These are phyloP conservation scores for Coemansia aciculifera DNA, from an alignment of 192 early-diverging fungal genomes.

Conservation along the genomic window DNA sequence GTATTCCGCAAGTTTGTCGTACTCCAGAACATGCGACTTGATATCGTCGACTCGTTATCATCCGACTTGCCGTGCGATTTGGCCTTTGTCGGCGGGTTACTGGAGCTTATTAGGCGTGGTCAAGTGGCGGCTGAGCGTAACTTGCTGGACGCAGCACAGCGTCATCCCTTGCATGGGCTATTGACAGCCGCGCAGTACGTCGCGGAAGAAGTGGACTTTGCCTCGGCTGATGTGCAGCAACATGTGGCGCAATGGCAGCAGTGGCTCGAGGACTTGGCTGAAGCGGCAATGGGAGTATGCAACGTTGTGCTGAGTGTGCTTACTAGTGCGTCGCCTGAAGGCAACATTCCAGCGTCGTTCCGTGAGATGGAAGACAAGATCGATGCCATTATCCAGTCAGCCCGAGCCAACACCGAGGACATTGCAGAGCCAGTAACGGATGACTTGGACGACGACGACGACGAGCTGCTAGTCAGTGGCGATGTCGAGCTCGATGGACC, in stretches of 20 bases:
- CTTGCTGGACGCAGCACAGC: conserved; percentile 55
- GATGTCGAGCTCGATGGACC: conserved; percentile 31
- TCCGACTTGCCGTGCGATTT: conserved; percentile 2
- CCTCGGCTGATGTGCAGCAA: conserved; percentile 40
- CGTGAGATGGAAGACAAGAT: conserved; percentile 63
- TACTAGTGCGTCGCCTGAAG: conserved; percentile 83
- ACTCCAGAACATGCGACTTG: conserved; percentile 34
- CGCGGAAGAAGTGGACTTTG: conserved; percentile 63
- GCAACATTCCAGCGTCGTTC: conserved; percentile 81
- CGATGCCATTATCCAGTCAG: conserved; percentile 50
- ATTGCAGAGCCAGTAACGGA: neutral
- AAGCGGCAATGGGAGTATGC: conserved; percentile 58
- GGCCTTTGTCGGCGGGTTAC: conserved; percentile 29
- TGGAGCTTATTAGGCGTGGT: conserved; percentile 19
- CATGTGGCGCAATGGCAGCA: conserved; percentile 56
- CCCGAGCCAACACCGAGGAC: conserved; percentile 5
- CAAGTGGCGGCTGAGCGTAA: conserved; percentile 41
- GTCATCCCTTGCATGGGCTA: conserved; percentile 60
- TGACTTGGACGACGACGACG: conserved; percentile 46
- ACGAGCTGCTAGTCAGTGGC: conserved; percentile 27
- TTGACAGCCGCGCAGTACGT: conserved; percentile 62
- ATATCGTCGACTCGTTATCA: neutral
- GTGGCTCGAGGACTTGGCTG: conserved; percentile 52
- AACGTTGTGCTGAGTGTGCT: conserved; percentile 68
- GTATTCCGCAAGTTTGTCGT: conserved; percentile 78